A percentile compares a stretch with the other conserved stretches of the same genome.
phyloP scores from a whole-genome alignment of 768 basidiomycete genomes.

The Serendipita indica region DNA sequence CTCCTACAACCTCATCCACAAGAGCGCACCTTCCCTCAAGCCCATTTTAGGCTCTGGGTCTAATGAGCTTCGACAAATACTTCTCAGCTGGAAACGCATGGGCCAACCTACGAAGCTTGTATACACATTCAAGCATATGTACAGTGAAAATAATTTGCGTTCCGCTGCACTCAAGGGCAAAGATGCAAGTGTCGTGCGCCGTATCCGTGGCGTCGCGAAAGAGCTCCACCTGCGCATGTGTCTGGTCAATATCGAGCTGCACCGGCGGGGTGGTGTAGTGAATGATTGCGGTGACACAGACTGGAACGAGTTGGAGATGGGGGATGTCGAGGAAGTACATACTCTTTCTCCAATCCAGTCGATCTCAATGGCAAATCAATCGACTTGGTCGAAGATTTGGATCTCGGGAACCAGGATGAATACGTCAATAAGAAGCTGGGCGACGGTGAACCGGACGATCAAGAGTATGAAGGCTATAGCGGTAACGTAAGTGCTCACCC shows the following conservation, averaged over 20 bases:
- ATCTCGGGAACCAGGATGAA: constrained; percentile 19
- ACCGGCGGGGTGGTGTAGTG: not conserved
- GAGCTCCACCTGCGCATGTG: constrained; percentile 25
- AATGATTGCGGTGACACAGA: not conserved
- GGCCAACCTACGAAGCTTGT: constrained; percentile 18
- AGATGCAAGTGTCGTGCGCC: constrained; percentile 25
- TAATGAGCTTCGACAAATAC: constrained; percentile 21
- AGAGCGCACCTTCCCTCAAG: constrained; percentile 18
- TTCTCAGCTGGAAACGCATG: constrained; percentile 26
- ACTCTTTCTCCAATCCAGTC: constrained; percentile 21
- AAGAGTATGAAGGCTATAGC: constrained; percentile 29
- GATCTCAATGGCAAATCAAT: constrained; percentile 22
- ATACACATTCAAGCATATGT: constrained; percentile 26
- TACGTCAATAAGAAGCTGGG: constrained; percentile 27
- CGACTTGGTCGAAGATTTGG: constrained; percentile 14
- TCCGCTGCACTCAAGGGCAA: constrained; percentile 25
- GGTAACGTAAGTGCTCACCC: constrained; percentile 25
- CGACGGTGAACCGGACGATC: constrained; percentile 22
- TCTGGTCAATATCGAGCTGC: constrained; percentile 25
- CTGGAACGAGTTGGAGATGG: constrained; percentile 15
- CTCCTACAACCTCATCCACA: constrained; percentile 37
- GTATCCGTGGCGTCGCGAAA: constrained; percentile 23
- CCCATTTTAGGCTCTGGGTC: constrained; percentile 20
- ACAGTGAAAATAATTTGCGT: constrained; percentile 20
- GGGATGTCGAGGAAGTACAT: constrained; percentile 18